These are phyloP conservation scores for Globisporangium okanoganense DNA, from an alignment of 352 stramenopile species.

Conservation along the genomic window DNA sequence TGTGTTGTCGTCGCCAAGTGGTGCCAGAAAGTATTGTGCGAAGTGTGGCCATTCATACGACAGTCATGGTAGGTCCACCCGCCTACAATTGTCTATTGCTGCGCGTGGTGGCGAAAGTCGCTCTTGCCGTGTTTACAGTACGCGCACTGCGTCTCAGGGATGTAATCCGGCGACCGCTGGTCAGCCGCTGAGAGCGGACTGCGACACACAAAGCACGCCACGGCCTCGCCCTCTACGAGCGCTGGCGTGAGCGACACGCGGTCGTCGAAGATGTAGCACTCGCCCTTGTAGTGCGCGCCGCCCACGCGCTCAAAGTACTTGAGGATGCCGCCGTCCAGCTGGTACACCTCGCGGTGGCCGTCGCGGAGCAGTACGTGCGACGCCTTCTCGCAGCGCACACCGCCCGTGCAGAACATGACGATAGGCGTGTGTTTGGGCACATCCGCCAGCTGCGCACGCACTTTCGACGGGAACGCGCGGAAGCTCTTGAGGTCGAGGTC, in stretches of 20 bases:
- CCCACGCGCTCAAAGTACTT: neutral
- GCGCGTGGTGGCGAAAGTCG: neutral
- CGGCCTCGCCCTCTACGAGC: neutral
- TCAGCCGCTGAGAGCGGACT: neutral
- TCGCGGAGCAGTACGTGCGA: neutral
- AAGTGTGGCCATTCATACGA: neutral
- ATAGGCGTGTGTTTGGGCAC: neutral
- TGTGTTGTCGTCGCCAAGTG: neutral
- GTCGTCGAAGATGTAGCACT: neutral
- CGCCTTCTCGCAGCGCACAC: neutral
- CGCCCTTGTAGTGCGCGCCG: neutral
- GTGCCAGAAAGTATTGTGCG: too few species aligned
- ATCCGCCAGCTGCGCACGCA: neutral
- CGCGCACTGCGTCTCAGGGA: neutral
- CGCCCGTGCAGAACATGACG: neutral
- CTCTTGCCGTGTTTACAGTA: neutral
- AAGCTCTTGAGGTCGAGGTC: neutral
- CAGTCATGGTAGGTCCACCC: neutral
- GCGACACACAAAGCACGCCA: neutral
- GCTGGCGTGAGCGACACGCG: neutral
- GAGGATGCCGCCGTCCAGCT: neutral
- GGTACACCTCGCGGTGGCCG: neutral
- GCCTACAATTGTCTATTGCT: neutral
- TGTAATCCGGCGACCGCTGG: neutral
- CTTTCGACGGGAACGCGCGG: neutral